Conservation (phyloP, 306 rosid genomes). For the Quercus robur region DNA sequence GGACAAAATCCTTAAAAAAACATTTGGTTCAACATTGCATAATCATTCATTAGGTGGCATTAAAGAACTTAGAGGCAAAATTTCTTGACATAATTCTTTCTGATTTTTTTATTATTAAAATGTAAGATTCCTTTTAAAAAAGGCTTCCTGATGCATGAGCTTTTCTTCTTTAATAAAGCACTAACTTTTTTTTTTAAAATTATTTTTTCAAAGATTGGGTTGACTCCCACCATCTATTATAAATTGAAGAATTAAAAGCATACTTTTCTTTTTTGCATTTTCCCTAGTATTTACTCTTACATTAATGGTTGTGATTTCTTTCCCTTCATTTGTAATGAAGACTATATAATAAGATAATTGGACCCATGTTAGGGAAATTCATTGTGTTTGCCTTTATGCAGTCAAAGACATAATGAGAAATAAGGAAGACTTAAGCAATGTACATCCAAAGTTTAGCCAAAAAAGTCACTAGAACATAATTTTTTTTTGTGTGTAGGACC, state of each 20-base stretch:
- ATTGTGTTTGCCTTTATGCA: background rate
- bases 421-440: background rate
- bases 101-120: constrained; percentile 31
- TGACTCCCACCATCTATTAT: constrained; percentile 25
- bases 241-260: constrained; percentile 7
- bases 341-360: constrained; percentile 9
- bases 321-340: background rate
- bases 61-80: constrained; percentile 17
- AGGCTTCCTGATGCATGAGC: constrained; percentile 35
- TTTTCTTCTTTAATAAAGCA: constrained; percentile 31
- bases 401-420: constrained; percentile 16
- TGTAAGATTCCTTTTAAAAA: constrained; percentile 31
- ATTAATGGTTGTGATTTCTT: background rate
- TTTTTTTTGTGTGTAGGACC: constrained; percentile 52
- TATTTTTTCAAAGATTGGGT: background rate
- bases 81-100: constrained; percentile 20
- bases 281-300: background rate
- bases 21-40: constrained; percentile 3
- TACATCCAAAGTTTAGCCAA: background rate
- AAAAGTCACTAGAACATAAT: constrained; percentile 2
- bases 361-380: constrained; percentile 22
- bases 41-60: background rate
- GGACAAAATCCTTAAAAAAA: constrained; percentile 18
- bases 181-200: background rate
- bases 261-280: constrained; percentile 6